Conservation (phyloP, 225 moss, liverwort and hornwort genomes). For the Takakia lepidozioides region DNA sequence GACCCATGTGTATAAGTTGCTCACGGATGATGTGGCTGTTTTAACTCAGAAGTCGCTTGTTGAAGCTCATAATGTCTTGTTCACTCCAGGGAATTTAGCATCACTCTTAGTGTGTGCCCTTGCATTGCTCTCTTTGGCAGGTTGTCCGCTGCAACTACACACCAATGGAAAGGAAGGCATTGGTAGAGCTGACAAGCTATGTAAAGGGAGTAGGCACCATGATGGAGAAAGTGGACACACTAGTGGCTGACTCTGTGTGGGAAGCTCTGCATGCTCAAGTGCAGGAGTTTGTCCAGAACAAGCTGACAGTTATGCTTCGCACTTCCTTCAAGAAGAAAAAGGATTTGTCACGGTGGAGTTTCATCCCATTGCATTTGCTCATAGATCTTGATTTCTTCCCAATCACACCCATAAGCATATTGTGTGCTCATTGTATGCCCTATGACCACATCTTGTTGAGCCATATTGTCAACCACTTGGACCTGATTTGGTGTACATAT, state of each 20-base stretch:
- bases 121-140: no score
- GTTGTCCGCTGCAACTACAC: conserved; percentile 59
- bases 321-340: conserved; percentile 67
- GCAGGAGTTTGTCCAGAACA: conserved; percentile 57
- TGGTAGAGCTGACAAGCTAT: conserved; percentile 48
- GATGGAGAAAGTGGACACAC: conserved; percentile 57
- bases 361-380: neutral
- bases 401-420: no score
- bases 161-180: conserved; percentile 40
- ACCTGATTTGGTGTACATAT: neutral
- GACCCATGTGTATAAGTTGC: no score
- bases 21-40: no score
- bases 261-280: conserved; percentile 47
- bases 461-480: neutral
- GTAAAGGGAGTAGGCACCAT: conserved; percentile 57
- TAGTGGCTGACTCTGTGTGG: conserved; percentile 54
- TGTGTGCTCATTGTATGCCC: no score
- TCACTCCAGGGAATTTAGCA: no score
- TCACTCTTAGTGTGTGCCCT: no score
- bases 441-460: no score
- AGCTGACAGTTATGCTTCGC: conserved; percentile 42
- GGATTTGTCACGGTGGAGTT: conserved; percentile 32
- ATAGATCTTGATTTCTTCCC: no score
- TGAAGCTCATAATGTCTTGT: no score
- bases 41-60: no score